Evolutionary conservation across 305 asterid genomes (phyloP).

Genomic region (Fraxinus floribunda): DNA sequence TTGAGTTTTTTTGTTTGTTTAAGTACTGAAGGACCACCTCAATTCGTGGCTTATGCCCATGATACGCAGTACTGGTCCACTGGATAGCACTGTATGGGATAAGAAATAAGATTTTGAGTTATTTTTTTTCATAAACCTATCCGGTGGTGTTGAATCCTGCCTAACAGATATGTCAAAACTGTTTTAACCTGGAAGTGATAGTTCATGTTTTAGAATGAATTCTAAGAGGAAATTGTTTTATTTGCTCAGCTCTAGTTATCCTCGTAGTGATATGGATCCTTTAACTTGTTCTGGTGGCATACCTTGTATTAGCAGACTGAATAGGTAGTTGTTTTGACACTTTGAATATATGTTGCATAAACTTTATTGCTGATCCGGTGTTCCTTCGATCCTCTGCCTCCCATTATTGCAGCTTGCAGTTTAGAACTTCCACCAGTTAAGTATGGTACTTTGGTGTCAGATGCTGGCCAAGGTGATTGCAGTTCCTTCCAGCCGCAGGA

Average conservation of each 20-base stretch:
- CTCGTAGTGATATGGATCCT: background rate
- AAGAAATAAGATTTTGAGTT: background rate
- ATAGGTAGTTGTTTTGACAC: constrained; percentile 6
- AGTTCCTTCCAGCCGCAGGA: constrained; percentile 42
- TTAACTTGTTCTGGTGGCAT: background rate
- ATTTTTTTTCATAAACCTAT: background rate
- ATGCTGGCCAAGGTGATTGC: constrained; percentile 37
- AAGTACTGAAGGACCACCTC: background rate
- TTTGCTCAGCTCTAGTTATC: background rate
- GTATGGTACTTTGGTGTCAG: constrained; percentile 32
- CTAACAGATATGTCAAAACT: background rate
- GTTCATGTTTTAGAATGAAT: background rate
- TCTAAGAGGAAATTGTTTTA: background rate
- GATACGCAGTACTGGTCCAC: background rate
- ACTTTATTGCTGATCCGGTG: constrained; percentile 11
- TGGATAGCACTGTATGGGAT: background rate
- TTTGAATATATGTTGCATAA: background rate
- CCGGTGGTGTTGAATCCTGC: background rate
- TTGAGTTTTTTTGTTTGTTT: background rate
- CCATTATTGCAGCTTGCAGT: constrained; percentile 41
- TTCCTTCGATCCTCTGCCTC: background rate
- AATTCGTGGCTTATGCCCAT: background rate
- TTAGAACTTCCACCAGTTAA: constrained; percentile 31
- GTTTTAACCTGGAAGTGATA: background rate
- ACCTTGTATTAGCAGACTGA: background rate